These are phyloP conservation scores for Filobasidium uniguttulatum DNA, from an alignment of 1,284 basidiomycete genomes.

Conservation along the genomic window DNA sequence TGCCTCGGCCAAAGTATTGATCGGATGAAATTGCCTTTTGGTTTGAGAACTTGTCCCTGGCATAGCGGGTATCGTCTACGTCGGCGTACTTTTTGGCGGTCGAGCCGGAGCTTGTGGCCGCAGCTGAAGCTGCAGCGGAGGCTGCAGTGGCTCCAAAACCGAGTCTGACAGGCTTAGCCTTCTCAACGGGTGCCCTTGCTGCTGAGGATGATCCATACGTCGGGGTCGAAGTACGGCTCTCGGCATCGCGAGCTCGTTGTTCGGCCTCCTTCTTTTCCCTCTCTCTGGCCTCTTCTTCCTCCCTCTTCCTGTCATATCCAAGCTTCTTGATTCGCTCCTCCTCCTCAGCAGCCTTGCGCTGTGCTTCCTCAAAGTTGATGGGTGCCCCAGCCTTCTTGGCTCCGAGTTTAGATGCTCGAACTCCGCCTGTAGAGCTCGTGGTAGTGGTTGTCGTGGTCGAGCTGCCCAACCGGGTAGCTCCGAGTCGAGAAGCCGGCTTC, in stretches of 20 bases:
- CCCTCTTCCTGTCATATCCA: slow-evolving; percentile 69
- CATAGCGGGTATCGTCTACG: slow-evolving; percentile 61
- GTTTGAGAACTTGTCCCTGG: slow-evolving; percentile 75
- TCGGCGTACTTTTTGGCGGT: slow-evolving; percentile 11
- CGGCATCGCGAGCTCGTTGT: slow-evolving; percentile 43
- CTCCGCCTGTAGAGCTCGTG: slow-evolving; percentile 35
- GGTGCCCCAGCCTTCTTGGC: slow-evolving; percentile 62
- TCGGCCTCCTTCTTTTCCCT: slow-evolving; percentile 42
- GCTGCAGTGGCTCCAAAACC: slow-evolving; percentile 71
- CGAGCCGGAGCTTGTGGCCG: slow-evolving; percentile 33
- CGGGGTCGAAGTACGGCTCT: slow-evolving; percentile 22
- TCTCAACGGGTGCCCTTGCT: slow-evolving; percentile 23
- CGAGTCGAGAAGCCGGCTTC: slow-evolving; percentile 3
- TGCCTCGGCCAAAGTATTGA: slow-evolving; percentile 86
- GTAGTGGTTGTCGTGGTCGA: slow-evolving; percentile 34
- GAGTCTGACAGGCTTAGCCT: slow-evolving; percentile 40
- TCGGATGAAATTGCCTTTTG: slow-evolving; percentile 95
- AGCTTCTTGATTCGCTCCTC: slow-evolving; percentile 76
- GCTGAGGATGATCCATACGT: slow-evolving; percentile 20
- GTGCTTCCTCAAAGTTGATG: slow-evolving; percentile 83
- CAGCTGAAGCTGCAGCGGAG: slow-evolving; percentile 44
- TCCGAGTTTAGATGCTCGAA: slow-evolving; percentile 57
- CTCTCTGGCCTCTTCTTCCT: slow-evolving; percentile 47
- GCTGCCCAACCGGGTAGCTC: slow-evolving; percentile 24
- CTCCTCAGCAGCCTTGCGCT: slow-evolving; percentile 72